Evolutionary conservation across 768 basidiomycete species (phyloP), one percentile per base, ranked within the genome.

Genomic region (Thelephora aurantiotincta): DNA sequence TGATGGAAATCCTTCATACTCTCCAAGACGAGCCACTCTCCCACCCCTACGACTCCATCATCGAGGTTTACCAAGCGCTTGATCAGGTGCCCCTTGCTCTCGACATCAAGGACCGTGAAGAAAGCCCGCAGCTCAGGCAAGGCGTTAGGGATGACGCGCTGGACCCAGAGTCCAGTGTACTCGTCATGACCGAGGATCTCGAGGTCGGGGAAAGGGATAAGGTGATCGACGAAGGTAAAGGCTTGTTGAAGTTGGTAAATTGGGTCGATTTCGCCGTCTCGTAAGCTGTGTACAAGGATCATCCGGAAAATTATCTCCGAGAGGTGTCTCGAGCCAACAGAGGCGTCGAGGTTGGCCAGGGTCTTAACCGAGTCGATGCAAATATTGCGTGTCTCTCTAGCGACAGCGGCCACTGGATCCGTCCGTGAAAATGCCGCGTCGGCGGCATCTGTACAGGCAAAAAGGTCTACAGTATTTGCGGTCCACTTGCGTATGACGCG

Each of bases 21-120:
- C 52, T 81, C 75, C n/a, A 63, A 55, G 7, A 89, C 54, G 20
- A 88, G 55, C 82, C 83, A 89, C 50, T 82, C 79, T 14, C 75
- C 80, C 2, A 82, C 61, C 2, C 77, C 78, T 18, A 73, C 60
- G 20, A 67, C 59, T 2, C 74, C 77, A 5, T 66, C 59, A 52
- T 89, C 86, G 12, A 87, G 60, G 14, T 59, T 64, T 18, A 73
- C 65, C 2, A 88, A 66, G 5, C 76, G 69, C 43, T 69, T 63
- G 22, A 86, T 57, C 20, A 87, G 58, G 35, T 69, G 66, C 2
- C 69, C 63, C 57, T 72, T 76, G 37, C 65, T 73, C 47, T 77
- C 73, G 2, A 73, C 66, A 48, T 80, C 75, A 30, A 87, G 63
- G 4, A 71, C 60, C 6, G 65, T 68, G 57, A 79, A 71, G 60